Base-by-base conservation (phyloP, 2,329 filamentous ascomycete genomes). In the Stenocarpella maydis region DNA sequence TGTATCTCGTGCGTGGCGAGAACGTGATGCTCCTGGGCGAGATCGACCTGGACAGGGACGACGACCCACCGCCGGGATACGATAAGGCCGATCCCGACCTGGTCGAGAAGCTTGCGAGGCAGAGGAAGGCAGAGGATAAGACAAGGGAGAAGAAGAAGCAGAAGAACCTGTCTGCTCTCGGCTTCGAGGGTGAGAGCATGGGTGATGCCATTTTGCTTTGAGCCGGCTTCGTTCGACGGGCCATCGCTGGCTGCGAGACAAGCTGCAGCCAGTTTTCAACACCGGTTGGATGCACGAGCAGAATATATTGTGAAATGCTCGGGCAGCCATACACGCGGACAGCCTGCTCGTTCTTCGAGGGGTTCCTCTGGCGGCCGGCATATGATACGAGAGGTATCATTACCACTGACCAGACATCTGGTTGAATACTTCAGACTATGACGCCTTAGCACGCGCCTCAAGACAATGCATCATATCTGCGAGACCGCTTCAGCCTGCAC, bases 21-120 rank as follows among this genome's bases (percentile, higher is more conserved):
- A 99, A 99, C 79, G 96, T 99, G n/a, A 86, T 97, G 64, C 85
- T 99, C 53, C 87, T 98, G 21, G 96, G 96, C 45, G 97, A 98
- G 81, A 97, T 99, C 76, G 96, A 99, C 79, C 88, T 99, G 28
- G 96, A 99, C 83, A 94, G 92, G 77, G 96, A 99, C 80, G 96
- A 99, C 79, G 91, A 97, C 69, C 86, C 94, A 17, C 94, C 93
- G 1, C 80, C 85, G 5, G 89, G 90, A 39, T 94, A 92, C 75
- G 84, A 86, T 74, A 83, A 85, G 74, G 78, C 77, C 53, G 77
- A 78, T 12, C 43, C 74, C 72, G 83, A 88, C 75, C 77, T 79
- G 72, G 94, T 90, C 1, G 86, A 93, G 1, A 83, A 90, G 71
- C 80, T 96, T 53, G 92, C 91, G 73, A 92, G 93, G 80, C 87